phyloP scores from a whole-genome alignment of 2,329 filamentous ascomycete species.

The Bipolaris zeicola region DNA sequence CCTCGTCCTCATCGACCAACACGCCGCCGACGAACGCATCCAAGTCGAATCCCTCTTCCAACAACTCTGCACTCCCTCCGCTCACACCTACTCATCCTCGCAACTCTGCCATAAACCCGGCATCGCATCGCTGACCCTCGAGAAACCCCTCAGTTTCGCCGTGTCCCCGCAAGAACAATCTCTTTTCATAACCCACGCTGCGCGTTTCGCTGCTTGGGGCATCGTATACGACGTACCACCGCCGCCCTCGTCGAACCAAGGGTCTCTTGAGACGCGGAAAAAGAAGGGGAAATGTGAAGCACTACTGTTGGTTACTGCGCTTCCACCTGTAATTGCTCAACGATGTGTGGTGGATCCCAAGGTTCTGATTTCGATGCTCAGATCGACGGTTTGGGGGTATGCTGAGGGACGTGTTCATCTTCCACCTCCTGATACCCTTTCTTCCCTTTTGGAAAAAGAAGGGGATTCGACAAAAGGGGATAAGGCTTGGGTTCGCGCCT shows the following conservation, averaged over 20 bases:
- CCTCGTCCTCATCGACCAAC: conserved; percentile 85
- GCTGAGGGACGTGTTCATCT: conserved; percentile 21
- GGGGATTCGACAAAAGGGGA: neutral
- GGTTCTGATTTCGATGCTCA: conserved; percentile 74
- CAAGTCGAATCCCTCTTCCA: conserved; percentile 75
- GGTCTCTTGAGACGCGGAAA: conserved; percentile 2
- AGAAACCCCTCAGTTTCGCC: conserved; percentile 67
- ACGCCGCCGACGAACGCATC: conserved; percentile 89
- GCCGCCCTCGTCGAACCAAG: neutral
- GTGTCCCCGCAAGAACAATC: conserved; percentile 64
- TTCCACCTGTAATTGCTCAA: conserved; percentile 77
- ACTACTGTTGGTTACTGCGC: conserved; percentile 57
- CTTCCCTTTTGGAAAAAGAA: neutral
- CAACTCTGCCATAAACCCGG: conserved; percentile 39
- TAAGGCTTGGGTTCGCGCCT: conserved; percentile 62
- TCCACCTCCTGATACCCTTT: neutral
- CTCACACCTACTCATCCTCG: conserved; percentile 29
- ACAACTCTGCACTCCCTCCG: conserved; percentile 55
- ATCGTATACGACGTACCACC: conserved; percentile 63
- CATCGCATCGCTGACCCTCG: conserved; percentile 45
- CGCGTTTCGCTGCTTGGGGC: conserved; percentile 75
- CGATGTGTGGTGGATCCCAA: conserved; percentile 75
- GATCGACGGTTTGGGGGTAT: conserved; percentile 73
- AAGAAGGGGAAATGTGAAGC: conserved; percentile 11
- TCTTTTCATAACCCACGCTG: conserved; percentile 61